phyloP scores from a whole-genome alignment of 257 asterid genomes.

The Dorcoceras hygrometricum region DNA sequence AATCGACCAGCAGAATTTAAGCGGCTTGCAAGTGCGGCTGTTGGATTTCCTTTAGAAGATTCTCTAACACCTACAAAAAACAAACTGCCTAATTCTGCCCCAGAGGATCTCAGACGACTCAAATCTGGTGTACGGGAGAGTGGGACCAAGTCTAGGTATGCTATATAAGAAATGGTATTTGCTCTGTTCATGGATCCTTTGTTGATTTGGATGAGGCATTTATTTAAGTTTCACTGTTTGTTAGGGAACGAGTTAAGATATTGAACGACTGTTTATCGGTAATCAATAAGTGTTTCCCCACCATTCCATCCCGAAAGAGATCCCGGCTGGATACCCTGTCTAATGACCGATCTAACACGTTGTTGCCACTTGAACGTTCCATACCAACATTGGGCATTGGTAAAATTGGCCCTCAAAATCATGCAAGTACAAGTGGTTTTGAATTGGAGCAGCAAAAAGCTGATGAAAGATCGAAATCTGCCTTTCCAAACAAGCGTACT shows the following conservation, averaged over 20 bases:
- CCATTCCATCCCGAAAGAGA: conserved; percentile 77
- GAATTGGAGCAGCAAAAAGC: conserved; percentile 70
- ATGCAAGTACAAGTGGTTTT: conserved; percentile 53
- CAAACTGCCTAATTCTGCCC: conserved; percentile 55
- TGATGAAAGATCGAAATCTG: conserved; percentile 61
- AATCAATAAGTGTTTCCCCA: conserved; percentile 78
- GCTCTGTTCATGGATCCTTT: conserved; percentile 13
- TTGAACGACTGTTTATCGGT: conserved; percentile 78
- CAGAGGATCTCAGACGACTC: conserved; percentile 76
- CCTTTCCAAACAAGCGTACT: conserved; percentile 81
- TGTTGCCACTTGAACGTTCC: conserved; percentile 59
- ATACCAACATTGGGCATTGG: conserved; percentile 50
- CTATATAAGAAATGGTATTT: conserved; percentile 18
- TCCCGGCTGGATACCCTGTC: conserved; percentile 73
- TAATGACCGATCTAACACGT: conserved; percentile 59
- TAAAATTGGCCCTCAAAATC: conserved; percentile 63
- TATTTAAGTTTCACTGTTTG: conserved; percentile 27
- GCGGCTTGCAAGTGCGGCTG: conserved; percentile 71
- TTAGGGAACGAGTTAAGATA: conserved; percentile 88
- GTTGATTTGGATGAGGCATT: conserved; percentile 22
- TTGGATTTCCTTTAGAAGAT: conserved; percentile 73
- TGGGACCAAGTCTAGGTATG: conserved; percentile 79
- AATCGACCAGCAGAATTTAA: conserved; percentile 67
- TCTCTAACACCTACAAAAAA: conserved; percentile 56
- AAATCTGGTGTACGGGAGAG: conserved; percentile 69